phyloP scores from a whole-genome alignment of 2,329 filamentous ascomycete genomes.

The Didymella lethalis region DNA sequence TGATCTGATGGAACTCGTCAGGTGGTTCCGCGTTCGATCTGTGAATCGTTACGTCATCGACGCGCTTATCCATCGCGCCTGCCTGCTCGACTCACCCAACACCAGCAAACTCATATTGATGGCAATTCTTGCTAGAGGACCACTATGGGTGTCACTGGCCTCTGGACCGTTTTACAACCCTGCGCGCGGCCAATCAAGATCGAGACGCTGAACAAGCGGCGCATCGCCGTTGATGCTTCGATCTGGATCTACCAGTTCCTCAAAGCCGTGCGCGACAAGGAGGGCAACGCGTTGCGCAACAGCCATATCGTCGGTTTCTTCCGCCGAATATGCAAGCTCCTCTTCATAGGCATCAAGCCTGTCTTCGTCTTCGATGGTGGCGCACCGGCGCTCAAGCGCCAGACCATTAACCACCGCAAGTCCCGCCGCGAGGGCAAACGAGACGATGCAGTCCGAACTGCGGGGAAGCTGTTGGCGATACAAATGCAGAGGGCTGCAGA shows the following conservation, averaged over 20 bases:
- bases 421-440: conserved; percentile 82
- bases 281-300: conserved; percentile 95
- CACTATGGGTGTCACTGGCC: conserved; percentile 93
- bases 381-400: conserved; percentile 86
- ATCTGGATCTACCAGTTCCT: conserved; percentile 99
- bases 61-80: conserved; percentile 3
- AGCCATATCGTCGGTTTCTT: conserved; percentile 98
- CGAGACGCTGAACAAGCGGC: conserved; percentile 93
- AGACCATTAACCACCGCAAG: conserved; percentile 84
- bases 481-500: conserved; percentile 93
- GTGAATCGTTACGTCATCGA: conserved; percentile 17
- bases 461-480: conserved; percentile 87
- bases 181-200: conserved; percentile 96
- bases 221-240: conserved; percentile 94
- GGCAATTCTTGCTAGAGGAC: neutral
- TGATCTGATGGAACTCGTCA: neutral
- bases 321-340: conserved; percentile 93
- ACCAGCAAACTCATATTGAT: conserved; percentile 4
- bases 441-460: conserved; percentile 91
- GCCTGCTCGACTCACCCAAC: conserved; percentile 6
- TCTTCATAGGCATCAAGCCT: conserved; percentile 95
- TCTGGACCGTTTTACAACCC: conserved; percentile 95
- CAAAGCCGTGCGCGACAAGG: conserved; percentile 97
- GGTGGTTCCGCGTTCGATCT: conserved; percentile 8
- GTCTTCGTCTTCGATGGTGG: conserved; percentile 99